A percentile compares a stretch with the other conserved stretches of the same genome.
phyloP scores from a whole-genome alignment of 2,329 filamentous ascomycete genomes.

The Polychaeton citri region DNA sequence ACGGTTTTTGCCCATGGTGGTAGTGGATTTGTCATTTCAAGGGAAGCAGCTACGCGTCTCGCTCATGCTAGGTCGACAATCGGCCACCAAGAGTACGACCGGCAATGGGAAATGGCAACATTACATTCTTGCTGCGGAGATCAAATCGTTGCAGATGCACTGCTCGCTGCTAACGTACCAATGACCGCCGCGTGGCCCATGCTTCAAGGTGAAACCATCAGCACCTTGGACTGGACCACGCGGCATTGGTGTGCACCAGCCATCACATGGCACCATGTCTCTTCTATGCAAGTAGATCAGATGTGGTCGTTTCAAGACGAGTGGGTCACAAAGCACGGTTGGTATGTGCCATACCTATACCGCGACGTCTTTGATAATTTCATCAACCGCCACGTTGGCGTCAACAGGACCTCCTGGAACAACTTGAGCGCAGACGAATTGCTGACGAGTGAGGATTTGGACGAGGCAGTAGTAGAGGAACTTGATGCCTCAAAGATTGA shows the following conservation, averaged over 20 bases:
- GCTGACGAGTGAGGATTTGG: neutral
- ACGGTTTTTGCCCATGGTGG: conserved; percentile 29
- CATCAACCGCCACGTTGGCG: conserved; percentile 16
- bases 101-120: conserved; percentile 27
- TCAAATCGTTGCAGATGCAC: conserved; percentile 35
- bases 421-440: conserved; percentile 17
- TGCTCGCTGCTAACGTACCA: conserved; percentile 31
- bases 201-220: conserved; percentile 29
- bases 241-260: conserved; percentile 30
- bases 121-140: conserved; percentile 41
- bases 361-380: conserved; percentile 21
- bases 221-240: conserved; percentile 25
- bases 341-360: conserved; percentile 19
- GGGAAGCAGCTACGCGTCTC: conserved; percentile 22
- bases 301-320: conserved; percentile 19
- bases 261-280: conserved; percentile 23
- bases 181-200: conserved; percentile 30
- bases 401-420: conserved; percentile 20
- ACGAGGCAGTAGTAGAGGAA: no score
- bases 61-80: conserved; percentile 26
- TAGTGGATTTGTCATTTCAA: conserved; percentile 29
- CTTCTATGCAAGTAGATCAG: conserved; percentile 11
- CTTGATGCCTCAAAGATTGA: conserved; percentile 10
- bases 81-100: conserved; percentile 20
- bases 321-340: conserved; percentile 16